Conservation (phyloP, 441 rosid genomes). For the Arabidopsis lyrata region DNA sequence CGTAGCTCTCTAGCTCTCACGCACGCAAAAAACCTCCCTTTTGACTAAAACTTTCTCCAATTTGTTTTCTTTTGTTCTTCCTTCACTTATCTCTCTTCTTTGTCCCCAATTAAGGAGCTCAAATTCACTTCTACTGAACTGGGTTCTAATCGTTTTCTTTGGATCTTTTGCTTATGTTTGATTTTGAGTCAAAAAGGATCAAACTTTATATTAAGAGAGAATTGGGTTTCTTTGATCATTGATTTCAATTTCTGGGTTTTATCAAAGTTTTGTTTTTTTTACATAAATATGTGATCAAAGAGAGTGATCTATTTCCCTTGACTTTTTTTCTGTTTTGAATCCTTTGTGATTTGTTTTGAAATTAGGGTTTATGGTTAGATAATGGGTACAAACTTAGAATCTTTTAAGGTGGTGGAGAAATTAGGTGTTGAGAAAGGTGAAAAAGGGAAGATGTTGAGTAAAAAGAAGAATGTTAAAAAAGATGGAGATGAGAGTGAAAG, state of each 20-base stretch:
- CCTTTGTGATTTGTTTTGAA: slow-evolving; percentile 27
- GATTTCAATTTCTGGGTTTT: slow-evolving; percentile 25
- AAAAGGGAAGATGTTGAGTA: slow-evolving; percentile 51
- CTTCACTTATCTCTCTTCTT: slow-evolving; percentile 29
- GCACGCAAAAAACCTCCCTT: slow-evolving; percentile 34
- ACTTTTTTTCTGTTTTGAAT: not conserved
- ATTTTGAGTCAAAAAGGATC: slow-evolving; percentile 22
- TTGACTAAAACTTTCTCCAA: slow-evolving; percentile 43
- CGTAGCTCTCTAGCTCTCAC: slow-evolving; percentile 25
- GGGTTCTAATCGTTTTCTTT: not conserved
- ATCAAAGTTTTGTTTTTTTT: not conserved
- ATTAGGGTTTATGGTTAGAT: slow-evolving; percentile 25
- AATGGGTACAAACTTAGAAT: slow-evolving; percentile 62
- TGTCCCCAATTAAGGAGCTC: slow-evolving; percentile 31
- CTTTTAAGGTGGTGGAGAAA: slow-evolving; percentile 51
- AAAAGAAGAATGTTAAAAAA: slow-evolving; percentile 50
- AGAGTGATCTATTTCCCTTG: slow-evolving; percentile 24
- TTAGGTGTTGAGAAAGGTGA: slow-evolving; percentile 53
- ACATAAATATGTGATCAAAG: slow-evolving; percentile 10
- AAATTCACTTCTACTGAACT: slow-evolving; percentile 26
- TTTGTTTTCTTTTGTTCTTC: slow-evolving; percentile 7
- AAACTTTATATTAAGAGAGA: slow-evolving; percentile 10
- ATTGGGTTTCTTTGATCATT: slow-evolving; percentile 20
- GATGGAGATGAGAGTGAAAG: slow-evolving; percentile 53
- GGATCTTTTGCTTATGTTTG: slow-evolving; percentile 13